Conservation (phyloP, 1,284 basidiomycete species). For the Meripilus lineatus region DNA sequence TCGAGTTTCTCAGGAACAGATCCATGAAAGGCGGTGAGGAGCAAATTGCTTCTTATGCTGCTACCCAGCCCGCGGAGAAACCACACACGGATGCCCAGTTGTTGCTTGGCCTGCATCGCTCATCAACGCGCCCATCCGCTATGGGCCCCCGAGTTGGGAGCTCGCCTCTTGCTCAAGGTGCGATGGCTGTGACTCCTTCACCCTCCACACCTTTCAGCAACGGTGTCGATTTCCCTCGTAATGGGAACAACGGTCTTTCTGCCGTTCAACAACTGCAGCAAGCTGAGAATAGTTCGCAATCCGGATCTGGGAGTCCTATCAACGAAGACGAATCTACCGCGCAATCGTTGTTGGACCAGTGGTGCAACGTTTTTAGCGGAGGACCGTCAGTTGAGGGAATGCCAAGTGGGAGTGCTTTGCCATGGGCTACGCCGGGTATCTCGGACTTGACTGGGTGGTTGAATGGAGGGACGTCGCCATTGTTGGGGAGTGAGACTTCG, state of each 20-base stretch:
- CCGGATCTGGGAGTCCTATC: constrained; percentile 49
- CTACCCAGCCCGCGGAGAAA: constrained; percentile 10
- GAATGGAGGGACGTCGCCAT: constrained; percentile 18
- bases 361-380: constrained; percentile 73
- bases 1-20: constrained; percentile 71
- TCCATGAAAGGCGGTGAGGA: constrained; percentile 24
- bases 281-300: constrained; percentile 20
- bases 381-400: constrained; percentile 50
- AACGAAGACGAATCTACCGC: constrained; percentile 72
- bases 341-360: constrained; percentile 73
- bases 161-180: neutral
- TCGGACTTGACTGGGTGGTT: constrained; percentile 60
- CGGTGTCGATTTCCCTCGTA: constrained; percentile 27
- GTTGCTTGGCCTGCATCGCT: constrained; percentile 43
- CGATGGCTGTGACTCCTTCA: neutral
- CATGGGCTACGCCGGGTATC: constrained; percentile 59
- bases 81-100: constrained; percentile 39
- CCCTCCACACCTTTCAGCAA: constrained; percentile 1
- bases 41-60: neutral
- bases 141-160: neutral
- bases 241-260: constrained; percentile 32
- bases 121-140: constrained; percentile 12
- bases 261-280: constrained; percentile 62
- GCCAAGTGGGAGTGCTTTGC: constrained; percentile 40
- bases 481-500: constrained; percentile 15